phyloP scores from a whole-genome alignment of 805 yeast species.

The Torulaspora quercuum region DNA sequence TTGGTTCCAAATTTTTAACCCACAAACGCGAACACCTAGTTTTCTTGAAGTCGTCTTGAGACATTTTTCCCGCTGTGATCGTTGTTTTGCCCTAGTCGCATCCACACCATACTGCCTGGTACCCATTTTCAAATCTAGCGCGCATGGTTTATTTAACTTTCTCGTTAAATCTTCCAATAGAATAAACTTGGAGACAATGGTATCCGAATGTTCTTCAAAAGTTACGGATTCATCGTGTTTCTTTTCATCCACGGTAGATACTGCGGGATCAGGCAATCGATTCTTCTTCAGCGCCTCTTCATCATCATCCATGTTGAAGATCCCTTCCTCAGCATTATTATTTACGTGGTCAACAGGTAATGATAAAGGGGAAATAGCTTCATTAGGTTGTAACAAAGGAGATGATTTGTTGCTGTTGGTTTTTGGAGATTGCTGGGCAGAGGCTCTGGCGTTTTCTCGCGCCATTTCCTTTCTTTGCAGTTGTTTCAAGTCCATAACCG shows the following conservation, averaged over 20 bases:
- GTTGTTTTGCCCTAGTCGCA: slow-evolving; percentile 65
- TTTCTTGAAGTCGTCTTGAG: slow-evolving; percentile 69
- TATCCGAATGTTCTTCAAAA: slow-evolving; percentile 28
- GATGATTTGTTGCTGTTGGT: slow-evolving; percentile 5
- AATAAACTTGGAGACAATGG: slow-evolving; percentile 56
- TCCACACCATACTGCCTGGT: slow-evolving; percentile 98
- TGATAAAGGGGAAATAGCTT: slow-evolving; percentile 15
- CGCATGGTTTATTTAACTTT: slow-evolving; percentile 82
- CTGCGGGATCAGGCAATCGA: slow-evolving; percentile 5
- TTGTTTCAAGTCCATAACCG: slow-evolving; percentile 34
- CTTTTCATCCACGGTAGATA: slow-evolving; percentile 1
- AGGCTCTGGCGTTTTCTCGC: slow-evolving; percentile 19
- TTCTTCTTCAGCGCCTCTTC: slow-evolving; percentile 5
- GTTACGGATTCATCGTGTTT: slow-evolving; percentile 23
- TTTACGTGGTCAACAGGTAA: slow-evolving; percentile 11
- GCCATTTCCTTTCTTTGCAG: slow-evolving; percentile 29
- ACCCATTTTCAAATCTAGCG: slow-evolving; percentile 94
- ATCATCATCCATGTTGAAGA: slow-evolving; percentile 23
- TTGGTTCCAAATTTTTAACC: slow-evolving; percentile 80
- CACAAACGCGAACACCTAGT: slow-evolving; percentile 91
- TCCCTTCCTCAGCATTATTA: slow-evolving; percentile 15
- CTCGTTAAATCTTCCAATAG: slow-evolving; percentile 86
- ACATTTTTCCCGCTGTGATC: slow-evolving; percentile 81
- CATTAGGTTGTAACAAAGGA: slow-evolving; percentile 7
- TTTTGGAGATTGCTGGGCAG: slow-evolving; percentile 8